Percentiles rank a stretch among this genome's conserved stretches.
Evolutionary conservation across 352 stramenopile genomes (phyloP).

Genomic region (Pythium chondricola): DNA sequence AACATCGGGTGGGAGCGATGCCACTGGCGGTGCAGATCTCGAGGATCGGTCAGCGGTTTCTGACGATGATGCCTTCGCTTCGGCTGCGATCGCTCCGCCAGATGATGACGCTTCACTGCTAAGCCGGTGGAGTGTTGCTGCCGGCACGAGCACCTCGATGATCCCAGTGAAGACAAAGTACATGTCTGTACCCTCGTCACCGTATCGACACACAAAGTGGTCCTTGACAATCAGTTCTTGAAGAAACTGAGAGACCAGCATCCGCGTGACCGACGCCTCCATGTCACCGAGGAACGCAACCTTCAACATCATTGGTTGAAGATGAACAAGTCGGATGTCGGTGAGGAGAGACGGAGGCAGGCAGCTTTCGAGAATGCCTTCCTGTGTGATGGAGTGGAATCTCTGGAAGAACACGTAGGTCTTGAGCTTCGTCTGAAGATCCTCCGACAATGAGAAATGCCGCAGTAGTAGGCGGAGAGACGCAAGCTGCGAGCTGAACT

Average conservation of each 20-base stretch:
- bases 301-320: slow-evolving; percentile 47
- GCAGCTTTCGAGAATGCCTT: slow-evolving; percentile 33
- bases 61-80: slow-evolving; percentile 9
- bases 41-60: neutral
- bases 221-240: slow-evolving; percentile 35
- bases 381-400: slow-evolving; percentile 50
- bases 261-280: slow-evolving; percentile 36
- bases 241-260: slow-evolving; percentile 44
- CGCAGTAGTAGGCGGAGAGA: slow-evolving; percentile 43
- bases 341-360: slow-evolving; percentile 43
- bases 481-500: slow-evolving; percentile 53
- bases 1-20: neutral
- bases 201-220: slow-evolving; percentile 36
- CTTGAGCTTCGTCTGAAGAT: slow-evolving; percentile 52
- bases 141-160: slow-evolving; percentile 29
- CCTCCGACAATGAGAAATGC: slow-evolving; percentile 40
- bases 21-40: slow-evolving; percentile 18
- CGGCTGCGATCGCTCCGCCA: slow-evolving; percentile 7
- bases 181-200: slow-evolving; percentile 52
- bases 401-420: slow-evolving; percentile 63
- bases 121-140: slow-evolving; percentile 23
- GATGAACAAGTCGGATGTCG: slow-evolving; percentile 40
- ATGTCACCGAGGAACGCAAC: slow-evolving; percentile 42
- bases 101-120: slow-evolving; percentile 20
- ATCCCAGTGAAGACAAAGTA: slow-evolving; percentile 51